Percentiles rank a stretch among this genome's conserved stretches.
phyloP scores from a whole-genome alignment of 2,329 filamentous ascomycete species.

The Chaetomiaceae sp. region DNA sequence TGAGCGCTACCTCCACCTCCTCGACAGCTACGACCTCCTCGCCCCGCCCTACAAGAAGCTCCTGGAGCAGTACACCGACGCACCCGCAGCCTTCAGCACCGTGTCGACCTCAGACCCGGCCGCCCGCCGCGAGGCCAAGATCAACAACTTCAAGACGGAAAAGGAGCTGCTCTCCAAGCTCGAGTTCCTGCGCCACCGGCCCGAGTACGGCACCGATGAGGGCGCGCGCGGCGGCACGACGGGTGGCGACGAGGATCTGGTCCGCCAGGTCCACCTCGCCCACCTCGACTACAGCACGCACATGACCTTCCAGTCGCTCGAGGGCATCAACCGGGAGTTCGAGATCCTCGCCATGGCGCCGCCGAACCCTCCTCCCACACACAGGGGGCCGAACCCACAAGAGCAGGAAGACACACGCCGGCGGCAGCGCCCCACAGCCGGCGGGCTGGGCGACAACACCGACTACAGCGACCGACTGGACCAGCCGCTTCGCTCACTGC shows the following conservation, averaged over 20 bases:
- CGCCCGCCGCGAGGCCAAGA: constrained; percentile 74
- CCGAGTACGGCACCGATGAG: constrained; percentile 51
- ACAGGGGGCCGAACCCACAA: constrained; percentile 28
- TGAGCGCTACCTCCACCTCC: constrained; percentile 69
- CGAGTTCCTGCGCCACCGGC: constrained; percentile 49
- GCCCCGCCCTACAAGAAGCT: constrained; percentile 59
- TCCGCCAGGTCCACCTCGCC: constrained; percentile 72
- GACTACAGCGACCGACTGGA: constrained; percentile 73
- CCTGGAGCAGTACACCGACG: constrained; percentile 68
- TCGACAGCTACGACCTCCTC: constrained; percentile 76
- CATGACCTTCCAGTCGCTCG: constrained; percentile 79
- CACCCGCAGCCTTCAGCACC: constrained; percentile 67
- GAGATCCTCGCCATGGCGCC: constrained; percentile 76
- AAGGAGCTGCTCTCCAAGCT: constrained; percentile 79
- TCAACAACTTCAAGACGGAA: constrained; percentile 77
- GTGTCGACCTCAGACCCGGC: constrained; percentile 56
- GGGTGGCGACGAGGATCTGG: constrained; percentile 77
- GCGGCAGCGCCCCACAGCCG: constrained; percentile 21
- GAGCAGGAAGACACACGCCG: constrained; percentile 42
- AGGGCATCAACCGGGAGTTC: constrained; percentile 77
- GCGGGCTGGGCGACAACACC: constrained; percentile 23
- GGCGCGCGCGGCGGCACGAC: constrained; percentile 50
- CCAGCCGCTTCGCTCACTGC: constrained; percentile 48
- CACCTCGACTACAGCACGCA: constrained; percentile 70
- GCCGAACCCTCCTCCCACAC: constrained; percentile 27